Percentiles rank a stretch among this genome's conserved stretches.
phyloP scores from a whole-genome alignment of 2,329 filamentous ascomycete genomes.

The Neodidymelliopsis sp. region DNA sequence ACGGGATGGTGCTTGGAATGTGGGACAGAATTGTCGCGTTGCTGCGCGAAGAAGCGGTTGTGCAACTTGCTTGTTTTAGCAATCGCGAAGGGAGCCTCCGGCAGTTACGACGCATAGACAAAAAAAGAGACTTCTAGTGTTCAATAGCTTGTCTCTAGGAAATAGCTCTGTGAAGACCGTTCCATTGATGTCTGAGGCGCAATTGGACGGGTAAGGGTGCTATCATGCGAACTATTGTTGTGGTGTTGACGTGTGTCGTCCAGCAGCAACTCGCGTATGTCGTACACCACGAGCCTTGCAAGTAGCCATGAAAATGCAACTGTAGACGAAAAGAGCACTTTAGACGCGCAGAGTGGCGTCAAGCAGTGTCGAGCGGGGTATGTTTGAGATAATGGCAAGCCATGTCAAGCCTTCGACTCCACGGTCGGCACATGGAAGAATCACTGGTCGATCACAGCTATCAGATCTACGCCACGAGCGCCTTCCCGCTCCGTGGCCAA shows the following conservation, averaged over 20 bases:
- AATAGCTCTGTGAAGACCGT: slow-evolving; percentile 1
- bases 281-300: slow-evolving; percentile 15
- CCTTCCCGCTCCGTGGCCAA: slow-evolving; percentile 19
- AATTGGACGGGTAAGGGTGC: slow-evolving; percentile 1
- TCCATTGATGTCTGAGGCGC: slow-evolving; percentile 12
- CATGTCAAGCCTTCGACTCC: slow-evolving; percentile 2
- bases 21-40: slow-evolving; percentile 16
- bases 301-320: slow-evolving; percentile 15
- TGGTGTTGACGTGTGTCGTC: slow-evolving; percentile 14
- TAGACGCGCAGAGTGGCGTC: slow-evolving; percentile 10
- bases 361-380: too few relatives aligned
- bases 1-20: slow-evolving; percentile 14
- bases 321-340: slow-evolving; percentile 14
- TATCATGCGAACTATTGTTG: slow-evolving; percentile 9
- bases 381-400: too few relatives aligned
- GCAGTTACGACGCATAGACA: background rate
- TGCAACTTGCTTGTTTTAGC: slow-evolving; percentile 15
- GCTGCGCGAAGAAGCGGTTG: slow-evolving; percentile 14
- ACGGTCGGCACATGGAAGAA: slow-evolving; percentile 6
- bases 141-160: background rate
- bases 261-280: slow-evolving; percentile 1
- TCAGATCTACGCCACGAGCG: slow-evolving; percentile 28
- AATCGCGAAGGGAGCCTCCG: slow-evolving; percentile 3
- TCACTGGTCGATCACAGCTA: slow-evolving; percentile 24
- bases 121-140: background rate